Percentiles rank a stretch among this genome's conserved stretches.
These are phyloP conservation scores for Rosa hybrid DNA, from an alignment of 331 rosid genomes.

Conservation along the genomic window DNA sequence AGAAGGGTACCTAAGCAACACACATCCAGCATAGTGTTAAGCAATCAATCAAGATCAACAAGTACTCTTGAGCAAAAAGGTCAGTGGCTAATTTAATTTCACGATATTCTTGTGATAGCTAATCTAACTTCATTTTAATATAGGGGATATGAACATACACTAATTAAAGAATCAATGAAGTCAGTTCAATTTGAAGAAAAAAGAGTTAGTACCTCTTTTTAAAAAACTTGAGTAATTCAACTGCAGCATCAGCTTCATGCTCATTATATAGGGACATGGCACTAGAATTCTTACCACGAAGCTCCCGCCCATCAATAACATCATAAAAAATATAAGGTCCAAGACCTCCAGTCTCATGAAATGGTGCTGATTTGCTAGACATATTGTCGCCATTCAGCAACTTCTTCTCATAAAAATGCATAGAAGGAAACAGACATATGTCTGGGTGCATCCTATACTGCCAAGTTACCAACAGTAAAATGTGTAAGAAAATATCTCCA, in stretches of 20 bases:
- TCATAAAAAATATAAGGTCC: conserved; percentile 91
- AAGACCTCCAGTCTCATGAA: conserved; percentile 72
- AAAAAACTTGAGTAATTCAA: conserved; percentile 70
- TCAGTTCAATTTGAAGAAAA: neutral
- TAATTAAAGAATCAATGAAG: neutral
- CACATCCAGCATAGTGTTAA: conserved; percentile 22
- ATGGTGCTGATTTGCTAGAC: conserved; percentile 70
- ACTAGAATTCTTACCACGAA: conserved; percentile 72
- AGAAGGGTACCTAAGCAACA: conserved; percentile 58
- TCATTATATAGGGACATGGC: conserved; percentile 80
- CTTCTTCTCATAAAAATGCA: conserved; percentile 85
- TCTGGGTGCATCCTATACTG: conserved; percentile 99
- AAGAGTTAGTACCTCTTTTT: conserved; percentile 57
- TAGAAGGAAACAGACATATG: conserved; percentile 85
- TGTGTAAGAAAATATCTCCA: conserved; percentile 21
- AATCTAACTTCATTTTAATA: neutral
- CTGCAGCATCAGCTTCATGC: conserved; percentile 89
- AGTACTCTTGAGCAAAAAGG: neutral
- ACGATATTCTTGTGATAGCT: neutral
- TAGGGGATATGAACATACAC: conserved; percentile 13
- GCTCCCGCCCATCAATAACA: conserved; percentile 77
- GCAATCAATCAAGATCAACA: conserved; percentile 20
- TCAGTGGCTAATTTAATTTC: neutral
- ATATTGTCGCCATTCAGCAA: conserved; percentile 75
- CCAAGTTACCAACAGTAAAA: conserved; percentile 26